Conservation (phyloP, 345 rosid species). For the Murraya koenigii region DNA sequence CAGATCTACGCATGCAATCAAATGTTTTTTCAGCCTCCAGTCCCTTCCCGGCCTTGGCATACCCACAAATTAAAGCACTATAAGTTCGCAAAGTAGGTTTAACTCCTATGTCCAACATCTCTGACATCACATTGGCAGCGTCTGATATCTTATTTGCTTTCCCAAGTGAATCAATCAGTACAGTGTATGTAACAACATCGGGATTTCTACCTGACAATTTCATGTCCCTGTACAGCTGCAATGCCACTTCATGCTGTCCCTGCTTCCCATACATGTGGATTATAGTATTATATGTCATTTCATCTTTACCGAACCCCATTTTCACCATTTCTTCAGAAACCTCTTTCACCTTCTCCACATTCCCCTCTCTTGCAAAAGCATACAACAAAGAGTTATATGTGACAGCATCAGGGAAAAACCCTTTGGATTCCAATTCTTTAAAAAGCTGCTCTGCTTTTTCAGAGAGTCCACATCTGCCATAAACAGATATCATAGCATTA, state of each 20-base stretch:
- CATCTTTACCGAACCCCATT: conserved; percentile 76
- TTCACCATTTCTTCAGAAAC: conserved; percentile 72
- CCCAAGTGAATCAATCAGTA: conserved; percentile 90
- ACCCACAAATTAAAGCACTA: conserved; percentile 94
- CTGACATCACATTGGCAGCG: conserved; percentile 79
- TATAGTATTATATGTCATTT: conserved; percentile 86
- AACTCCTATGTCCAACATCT: conserved; percentile 80
- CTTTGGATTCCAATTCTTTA: conserved; percentile 66
- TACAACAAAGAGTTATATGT: conserved; percentile 86
- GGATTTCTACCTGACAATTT: conserved; percentile 66
- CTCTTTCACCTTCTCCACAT: conserved; percentile 68
- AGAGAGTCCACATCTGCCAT: conserved; percentile 78
- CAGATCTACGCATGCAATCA: conserved; percentile 71
- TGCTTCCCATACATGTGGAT: conserved; percentile 97
- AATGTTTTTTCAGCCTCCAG: conserved; percentile 77
- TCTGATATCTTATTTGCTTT: conserved; percentile 70
- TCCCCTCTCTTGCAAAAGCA: conserved; percentile 91
- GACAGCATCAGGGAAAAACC: conserved; percentile 83
- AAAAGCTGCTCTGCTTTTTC: conserved; percentile 69
- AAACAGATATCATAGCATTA: conserved; percentile 92
- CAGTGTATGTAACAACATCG: conserved; percentile 86
- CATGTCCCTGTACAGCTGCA: conserved; percentile 82
- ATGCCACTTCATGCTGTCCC: conserved; percentile 69
- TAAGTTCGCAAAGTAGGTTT: conserved; percentile 86
- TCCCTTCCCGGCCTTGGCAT: conserved; percentile 87